phyloP scores from a whole-genome alignment of 208 protist genomes.

The Zelonia costaricensis region DNA sequence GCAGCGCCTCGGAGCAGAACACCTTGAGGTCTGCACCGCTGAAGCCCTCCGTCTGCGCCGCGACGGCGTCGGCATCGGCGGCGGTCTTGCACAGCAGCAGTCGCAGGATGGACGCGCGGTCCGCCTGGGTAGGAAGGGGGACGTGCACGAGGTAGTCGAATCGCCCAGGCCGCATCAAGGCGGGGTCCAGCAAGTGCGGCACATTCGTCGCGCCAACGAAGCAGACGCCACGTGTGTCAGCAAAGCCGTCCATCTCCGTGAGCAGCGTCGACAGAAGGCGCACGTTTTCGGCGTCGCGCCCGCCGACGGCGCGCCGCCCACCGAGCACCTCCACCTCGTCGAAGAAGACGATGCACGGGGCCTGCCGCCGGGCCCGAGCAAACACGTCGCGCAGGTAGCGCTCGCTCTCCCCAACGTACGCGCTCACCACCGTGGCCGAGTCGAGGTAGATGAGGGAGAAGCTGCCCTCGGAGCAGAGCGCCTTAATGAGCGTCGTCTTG shows the following conservation, averaged over 20 bases:
- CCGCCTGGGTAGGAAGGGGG: conserved; percentile 53
- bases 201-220: conserved; percentile 93
- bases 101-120: conserved; percentile 60
- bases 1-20: conserved; percentile 51
- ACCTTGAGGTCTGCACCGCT: conserved; percentile 83
- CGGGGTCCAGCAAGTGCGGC: conserved; percentile 87
- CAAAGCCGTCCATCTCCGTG: conserved; percentile 98
- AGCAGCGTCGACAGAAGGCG: conserved; percentile 96
- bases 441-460: conserved; percentile 90
- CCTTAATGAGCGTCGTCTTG: conserved; percentile 93
- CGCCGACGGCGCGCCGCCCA: conserved; percentile 34
- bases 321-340: conserved; percentile 95
- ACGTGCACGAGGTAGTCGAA: conserved; percentile 92
- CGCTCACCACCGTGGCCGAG: conserved; percentile 84
- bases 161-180: conserved; percentile 87
- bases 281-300: conserved; percentile 44
- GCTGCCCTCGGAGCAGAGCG: conserved; percentile 71
- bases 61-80: conserved; percentile 43
- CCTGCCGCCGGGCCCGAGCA: conserved; percentile 64
- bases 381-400: conserved; percentile 86
- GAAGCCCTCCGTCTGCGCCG: conserved; percentile 67
- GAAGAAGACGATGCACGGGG: conserved; percentile 94
- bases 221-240: conserved; percentile 70
- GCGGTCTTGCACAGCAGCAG: conserved; percentile 51
- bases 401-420: conserved; percentile 96